Conservation (phyloP, 495 filamentous ascomycete species). For the Astrocystis sublimbata region DNA sequence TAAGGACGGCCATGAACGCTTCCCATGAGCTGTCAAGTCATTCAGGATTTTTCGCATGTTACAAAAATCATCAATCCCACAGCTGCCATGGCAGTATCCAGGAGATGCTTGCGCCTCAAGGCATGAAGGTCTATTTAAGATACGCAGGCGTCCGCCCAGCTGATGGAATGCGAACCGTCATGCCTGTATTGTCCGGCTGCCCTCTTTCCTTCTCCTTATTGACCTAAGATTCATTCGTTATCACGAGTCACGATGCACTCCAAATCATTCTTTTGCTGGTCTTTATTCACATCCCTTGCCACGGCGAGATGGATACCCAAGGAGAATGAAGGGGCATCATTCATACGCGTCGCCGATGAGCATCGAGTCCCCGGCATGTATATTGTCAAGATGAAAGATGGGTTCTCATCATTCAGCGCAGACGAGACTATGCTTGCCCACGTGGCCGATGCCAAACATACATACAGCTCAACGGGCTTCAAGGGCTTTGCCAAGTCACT, state of each 20-base stretch:
- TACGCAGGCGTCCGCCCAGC: neutral
- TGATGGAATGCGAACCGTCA: neutral
- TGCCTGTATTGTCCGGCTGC: neutral
- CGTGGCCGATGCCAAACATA: neutral
- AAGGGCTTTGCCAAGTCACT: neutral
- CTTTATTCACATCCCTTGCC: neutral
- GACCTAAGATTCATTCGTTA: neutral
- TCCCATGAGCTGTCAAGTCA: neutral
- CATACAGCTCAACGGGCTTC: slow-evolving; percentile 1
- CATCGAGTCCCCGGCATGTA: neutral
- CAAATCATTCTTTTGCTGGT: neutral
- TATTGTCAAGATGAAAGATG: slow-evolving; percentile 9
- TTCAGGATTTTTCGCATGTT: neutral
- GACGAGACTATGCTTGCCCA: neutral
- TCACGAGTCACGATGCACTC: neutral
- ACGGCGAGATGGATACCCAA: slow-evolving; percentile 9
- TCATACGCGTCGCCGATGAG: neutral
- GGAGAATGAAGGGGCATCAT: neutral
- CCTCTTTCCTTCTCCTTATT: neutral
- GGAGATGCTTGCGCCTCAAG: neutral
- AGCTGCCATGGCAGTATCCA: neutral
- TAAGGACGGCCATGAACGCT: neutral
- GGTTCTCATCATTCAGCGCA: neutral
- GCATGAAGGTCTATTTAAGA: neutral
- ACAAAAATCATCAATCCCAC: neutral